Base-by-base conservation (phyloP, 2,329 filamentous ascomycete species). In the Trichoderma citrinoviride region DNA sequence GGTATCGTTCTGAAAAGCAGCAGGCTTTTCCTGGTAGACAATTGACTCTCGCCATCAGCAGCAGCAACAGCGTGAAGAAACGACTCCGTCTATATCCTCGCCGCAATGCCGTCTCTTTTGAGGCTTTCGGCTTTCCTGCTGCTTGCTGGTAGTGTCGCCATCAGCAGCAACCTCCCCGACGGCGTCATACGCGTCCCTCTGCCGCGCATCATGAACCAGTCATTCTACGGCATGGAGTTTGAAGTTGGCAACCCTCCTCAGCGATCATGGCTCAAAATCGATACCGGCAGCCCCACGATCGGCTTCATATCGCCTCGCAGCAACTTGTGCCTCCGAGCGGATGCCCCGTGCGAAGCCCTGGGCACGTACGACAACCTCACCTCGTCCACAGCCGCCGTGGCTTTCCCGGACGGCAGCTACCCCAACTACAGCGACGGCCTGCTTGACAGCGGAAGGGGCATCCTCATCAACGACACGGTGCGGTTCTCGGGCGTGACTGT, bases 381-480 rank as follows among this genome's bases (percentile, higher is more conserved):
- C n/a, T 58, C 55, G 3, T 58, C 27, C 4, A 58, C 55, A 37
- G 55, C 55, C 6, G 41, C 47, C n/a, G 41, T 58, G 41, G 23
- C 55, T 21, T 58, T 58, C 12, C 55, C 55, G 8, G n/a, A n/a
- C n/a, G 55, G 55, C 25, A 29, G 10, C 7, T 58, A 58, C n/a
- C 55, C 55, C 55, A 58, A 58, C 7, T 58, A 58, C 43, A 58
- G 4, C 55, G 41, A 58, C 37, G 55, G 55, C 4, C 14, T 58
- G 6, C 25, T 47, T 7, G 55, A 58, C 43, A 27, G 43, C n/a
- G 55, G 55, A 5, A 46, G 7, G 15, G 55, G 55, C 4, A 58
- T 58, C 25, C 23, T 47, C 23, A 43, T 58, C 12, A 58, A 58
- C 7, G 55, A 58, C 25, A 58, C 55, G 17, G 17, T 58, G 10